Percentiles rank a stretch among this genome's conserved stretches.
phyloP scores from a whole-genome alignment of 805 yeast species.

The Cyberlindnera mycetangii region DNA sequence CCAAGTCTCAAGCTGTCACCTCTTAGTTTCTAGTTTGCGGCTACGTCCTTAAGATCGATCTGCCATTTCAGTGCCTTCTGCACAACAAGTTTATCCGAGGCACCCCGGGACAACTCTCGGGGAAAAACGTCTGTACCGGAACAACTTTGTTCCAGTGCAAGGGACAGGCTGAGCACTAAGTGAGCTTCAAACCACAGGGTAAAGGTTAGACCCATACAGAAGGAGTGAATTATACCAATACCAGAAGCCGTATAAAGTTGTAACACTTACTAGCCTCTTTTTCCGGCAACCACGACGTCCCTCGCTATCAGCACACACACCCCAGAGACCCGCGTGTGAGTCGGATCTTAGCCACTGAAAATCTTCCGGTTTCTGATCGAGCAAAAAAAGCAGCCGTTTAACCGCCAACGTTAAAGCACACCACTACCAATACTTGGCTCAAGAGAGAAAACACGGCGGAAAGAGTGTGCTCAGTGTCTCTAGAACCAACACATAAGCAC shows the following conservation, averaged over 20 bases:
- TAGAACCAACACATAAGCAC: not conserved
- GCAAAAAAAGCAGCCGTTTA: not conserved
- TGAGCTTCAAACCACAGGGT: too few relatives aligned
- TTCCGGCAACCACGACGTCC: too few relatives aligned
- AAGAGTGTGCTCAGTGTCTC: not conserved
- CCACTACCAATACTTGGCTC: not conserved
- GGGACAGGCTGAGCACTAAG: too few relatives aligned
- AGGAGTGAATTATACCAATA: too few relatives aligned
- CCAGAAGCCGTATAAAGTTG: too few relatives aligned
- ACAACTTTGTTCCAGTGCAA: too few relatives aligned
- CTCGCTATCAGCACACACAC: not conserved
- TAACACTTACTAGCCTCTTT: too few relatives aligned
- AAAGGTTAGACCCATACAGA: too few relatives aligned
- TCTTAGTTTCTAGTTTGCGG: too few relatives aligned
- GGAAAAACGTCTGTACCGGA: not conserved
- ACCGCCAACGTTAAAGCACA: not conserved
- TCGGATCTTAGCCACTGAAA: not conserved
- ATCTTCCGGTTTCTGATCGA: slow-evolving; percentile 4
- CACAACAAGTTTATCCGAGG: not conserved
- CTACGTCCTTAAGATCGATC: too few relatives aligned
- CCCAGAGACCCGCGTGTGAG: not conserved
- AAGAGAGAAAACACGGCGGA: not conserved
- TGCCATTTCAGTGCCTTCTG: not conserved
- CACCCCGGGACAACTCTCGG: not conserved
- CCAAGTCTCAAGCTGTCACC: too few relatives aligned